These are phyloP conservation scores for Flammula alnicola DNA, from an alignment of 1,284 basidiomycete genomes.

Conservation along the genomic window DNA sequence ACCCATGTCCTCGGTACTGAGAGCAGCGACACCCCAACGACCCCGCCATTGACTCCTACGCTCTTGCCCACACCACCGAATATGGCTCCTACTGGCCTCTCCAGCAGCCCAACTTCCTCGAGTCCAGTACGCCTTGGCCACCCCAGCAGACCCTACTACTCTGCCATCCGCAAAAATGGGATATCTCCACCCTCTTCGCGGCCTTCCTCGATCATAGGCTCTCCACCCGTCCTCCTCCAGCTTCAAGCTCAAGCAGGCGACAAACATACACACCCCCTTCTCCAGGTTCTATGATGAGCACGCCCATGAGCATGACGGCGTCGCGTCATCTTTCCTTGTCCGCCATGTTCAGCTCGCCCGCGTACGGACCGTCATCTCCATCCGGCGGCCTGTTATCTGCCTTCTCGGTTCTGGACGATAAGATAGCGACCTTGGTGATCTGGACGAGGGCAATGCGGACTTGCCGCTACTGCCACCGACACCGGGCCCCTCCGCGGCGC, in stretches of 20 bases:
- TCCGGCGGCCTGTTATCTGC: slow-evolving; percentile 16
- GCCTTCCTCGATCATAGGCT: slow-evolving; percentile 17
- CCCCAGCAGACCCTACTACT: slow-evolving; percentile 62
- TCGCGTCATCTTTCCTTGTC: slow-evolving; percentile 27
- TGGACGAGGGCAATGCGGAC: background rate
- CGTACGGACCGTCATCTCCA: slow-evolving; percentile 8
- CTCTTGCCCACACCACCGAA: background rate
- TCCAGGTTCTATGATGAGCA: background rate
- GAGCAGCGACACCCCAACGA: slow-evolving; percentile 10
- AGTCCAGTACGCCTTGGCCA: slow-evolving; percentile 51
- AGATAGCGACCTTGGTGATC: background rate
- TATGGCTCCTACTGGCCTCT: slow-evolving; percentile 1
- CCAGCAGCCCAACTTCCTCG: slow-evolving; percentile 10
- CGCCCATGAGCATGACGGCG: slow-evolving; percentile 5
- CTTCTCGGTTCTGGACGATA: slow-evolving; percentile 22
- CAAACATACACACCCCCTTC: slow-evolving; percentile 22
- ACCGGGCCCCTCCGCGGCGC: slow-evolving; percentile 4
- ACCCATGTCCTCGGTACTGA: slow-evolving; percentile 9
- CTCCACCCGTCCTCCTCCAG: background rate
- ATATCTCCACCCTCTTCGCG: slow-evolving; percentile 20
- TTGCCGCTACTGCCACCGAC: slow-evolving; percentile 1
- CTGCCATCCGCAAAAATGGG: slow-evolving; percentile 59
- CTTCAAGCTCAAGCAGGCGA: slow-evolving; percentile 10
- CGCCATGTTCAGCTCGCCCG: slow-evolving; percentile 19
- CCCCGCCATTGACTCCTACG: slow-evolving; percentile 10